Percentiles rank a stretch among this genome's conserved stretches.
Conservation (phyloP, 164 flowering plant genomes). For the Piper longum region DNA sequence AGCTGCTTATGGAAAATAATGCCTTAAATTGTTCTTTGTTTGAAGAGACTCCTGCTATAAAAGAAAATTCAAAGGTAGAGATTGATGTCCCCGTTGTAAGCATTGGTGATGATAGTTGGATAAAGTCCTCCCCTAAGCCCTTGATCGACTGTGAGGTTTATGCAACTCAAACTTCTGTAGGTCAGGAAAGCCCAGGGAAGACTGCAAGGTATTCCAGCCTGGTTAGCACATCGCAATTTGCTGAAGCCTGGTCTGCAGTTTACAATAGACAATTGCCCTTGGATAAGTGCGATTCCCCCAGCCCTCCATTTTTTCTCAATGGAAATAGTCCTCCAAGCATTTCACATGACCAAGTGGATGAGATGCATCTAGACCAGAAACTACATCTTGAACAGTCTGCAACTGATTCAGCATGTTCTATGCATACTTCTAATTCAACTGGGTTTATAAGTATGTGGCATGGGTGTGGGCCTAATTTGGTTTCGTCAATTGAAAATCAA, state of each 20-base stretch:
- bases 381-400: slow-evolving; percentile 14
- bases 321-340: slow-evolving; percentile 37
- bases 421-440: slow-evolving; percentile 45
- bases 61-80: slow-evolving; percentile 12
- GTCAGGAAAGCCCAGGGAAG: slow-evolving; percentile 11
- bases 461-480: slow-evolving; percentile 24
- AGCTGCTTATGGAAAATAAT: slow-evolving; percentile 49
- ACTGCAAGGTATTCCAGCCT: slow-evolving; percentile 10
- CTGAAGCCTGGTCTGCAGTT: slow-evolving; percentile 11
- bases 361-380: slow-evolving; percentile 17
- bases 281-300: slow-evolving; percentile 11
- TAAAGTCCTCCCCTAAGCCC: slow-evolving; percentile 1
- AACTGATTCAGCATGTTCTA: slow-evolving; percentile 25
- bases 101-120: slow-evolving; percentile 14
- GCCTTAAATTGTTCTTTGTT: slow-evolving; percentile 13
- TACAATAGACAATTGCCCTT: slow-evolving; percentile 10
- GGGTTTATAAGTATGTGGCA: slow-evolving; percentile 54
- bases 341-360: slow-evolving; percentile 18
- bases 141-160: slow-evolving; percentile 7
- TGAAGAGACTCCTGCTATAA: slow-evolving; percentile 11
- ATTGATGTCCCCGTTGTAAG: slow-evolving; percentile 11
- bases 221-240: slow-evolving; percentile 11
- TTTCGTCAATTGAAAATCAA: slow-evolving; percentile 25
- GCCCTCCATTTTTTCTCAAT: slow-evolving; percentile 16
- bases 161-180: slow-evolving; percentile 17